phyloP scores from a whole-genome alignment of 805 yeast species.

The Jamesozyma piceae region DNA sequence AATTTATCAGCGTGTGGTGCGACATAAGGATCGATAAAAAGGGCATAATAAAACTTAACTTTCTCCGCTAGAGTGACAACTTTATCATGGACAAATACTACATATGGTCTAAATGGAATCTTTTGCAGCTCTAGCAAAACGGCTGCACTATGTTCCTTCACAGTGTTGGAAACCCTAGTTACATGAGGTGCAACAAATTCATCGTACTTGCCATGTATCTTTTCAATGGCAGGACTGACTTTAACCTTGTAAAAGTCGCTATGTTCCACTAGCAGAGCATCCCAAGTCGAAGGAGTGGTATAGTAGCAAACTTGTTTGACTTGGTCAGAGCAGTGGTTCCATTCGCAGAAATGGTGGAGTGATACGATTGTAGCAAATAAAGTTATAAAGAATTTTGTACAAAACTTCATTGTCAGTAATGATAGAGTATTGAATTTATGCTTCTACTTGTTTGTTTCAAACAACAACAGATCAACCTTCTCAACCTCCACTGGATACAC shows the following conservation, averaged over 20 bases:
- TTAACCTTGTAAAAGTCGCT: slow-evolving; percentile 11
- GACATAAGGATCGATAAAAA: slow-evolving; percentile 8
- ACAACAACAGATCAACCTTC: too few relatives aligned
- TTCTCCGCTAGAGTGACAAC: not conserved
- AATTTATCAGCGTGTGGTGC: not conserved
- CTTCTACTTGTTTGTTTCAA: too few relatives aligned
- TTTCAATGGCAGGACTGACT: slow-evolving; percentile 11
- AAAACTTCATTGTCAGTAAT: slow-evolving; percentile 11
- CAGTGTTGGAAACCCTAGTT: not conserved
- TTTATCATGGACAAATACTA: not conserved
- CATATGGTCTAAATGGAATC: not conserved
- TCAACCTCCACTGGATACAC: too few relatives aligned
- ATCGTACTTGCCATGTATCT: slow-evolving; percentile 2
- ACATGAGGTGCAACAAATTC: slow-evolving; percentile 6
- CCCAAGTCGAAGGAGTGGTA: slow-evolving; percentile 15
- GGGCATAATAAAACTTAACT: slow-evolving; percentile 8
- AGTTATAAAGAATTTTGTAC: slow-evolving; percentile 8
- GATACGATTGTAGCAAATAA: slow-evolving; percentile 9
- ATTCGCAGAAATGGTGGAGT: slow-evolving; percentile 16
- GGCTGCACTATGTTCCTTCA: not conserved
- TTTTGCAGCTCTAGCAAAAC: not conserved
- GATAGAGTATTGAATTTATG: too few relatives aligned
- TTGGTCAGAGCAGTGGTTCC: slow-evolving; percentile 13
- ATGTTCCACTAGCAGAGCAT: slow-evolving; percentile 7
- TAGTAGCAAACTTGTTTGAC: slow-evolving; percentile 14